Conservation (phyloP, 495 filamentous ascomycete genomes). For the Neurospora sp. region DNA sequence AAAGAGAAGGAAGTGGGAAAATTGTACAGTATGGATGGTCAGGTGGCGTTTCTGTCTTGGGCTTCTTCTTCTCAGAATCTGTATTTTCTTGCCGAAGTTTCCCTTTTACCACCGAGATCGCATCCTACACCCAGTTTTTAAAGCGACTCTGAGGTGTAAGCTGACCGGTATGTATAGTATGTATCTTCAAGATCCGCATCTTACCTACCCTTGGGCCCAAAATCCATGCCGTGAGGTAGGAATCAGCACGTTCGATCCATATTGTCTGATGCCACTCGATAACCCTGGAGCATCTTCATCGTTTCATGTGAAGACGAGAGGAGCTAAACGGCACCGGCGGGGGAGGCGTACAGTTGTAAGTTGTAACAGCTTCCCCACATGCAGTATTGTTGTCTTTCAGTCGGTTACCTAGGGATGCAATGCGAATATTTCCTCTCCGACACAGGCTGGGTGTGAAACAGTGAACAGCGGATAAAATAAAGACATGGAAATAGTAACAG, state of each 20-base stretch:
- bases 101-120: not conserved
- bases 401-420: not conserved
- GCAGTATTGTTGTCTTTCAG: not conserved
- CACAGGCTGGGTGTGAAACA: too few species aligned
- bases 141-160: not conserved
- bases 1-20: not conserved
- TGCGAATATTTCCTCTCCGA: not conserved
- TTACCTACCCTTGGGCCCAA: not conserved
- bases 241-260: not conserved
- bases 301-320: not conserved
- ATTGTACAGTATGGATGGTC: not conserved
- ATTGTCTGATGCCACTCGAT: not conserved
- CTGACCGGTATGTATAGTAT: not conserved
- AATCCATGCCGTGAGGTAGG: too few species aligned
- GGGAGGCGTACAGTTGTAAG: not conserved
- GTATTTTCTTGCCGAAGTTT: not conserved
- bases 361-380: not conserved
- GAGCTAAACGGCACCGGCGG: not conserved
- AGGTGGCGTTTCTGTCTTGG: not conserved
- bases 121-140: not conserved
- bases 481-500: not conserved
- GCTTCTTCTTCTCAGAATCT: not conserved
- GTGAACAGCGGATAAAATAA: too few species aligned
- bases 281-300: not conserved
- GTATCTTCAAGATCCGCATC: not conserved